These are phyloP conservation scores for Escovopsis sp. DNA, from an alignment of 2,329 filamentous ascomycete species.

Conservation along the genomic window DNA sequence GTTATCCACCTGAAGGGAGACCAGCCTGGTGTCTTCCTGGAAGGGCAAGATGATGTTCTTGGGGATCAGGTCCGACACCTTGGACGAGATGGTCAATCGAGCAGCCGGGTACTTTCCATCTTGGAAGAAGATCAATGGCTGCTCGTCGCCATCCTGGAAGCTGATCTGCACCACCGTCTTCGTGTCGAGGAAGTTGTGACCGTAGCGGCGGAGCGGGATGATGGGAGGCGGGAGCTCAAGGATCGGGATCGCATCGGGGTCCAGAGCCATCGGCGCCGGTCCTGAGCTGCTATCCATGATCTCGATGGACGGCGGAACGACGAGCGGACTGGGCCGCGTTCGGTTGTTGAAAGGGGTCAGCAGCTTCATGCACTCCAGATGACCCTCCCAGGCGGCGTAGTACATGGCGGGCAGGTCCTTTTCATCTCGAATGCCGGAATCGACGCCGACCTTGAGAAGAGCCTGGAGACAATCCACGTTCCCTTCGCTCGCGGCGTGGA, in stretches of 20 bases:
- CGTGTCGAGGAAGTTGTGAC: conserved; percentile 95
- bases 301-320: conserved; percentile 26
- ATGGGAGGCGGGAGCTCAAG: conserved; percentile 90
- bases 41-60: conserved; percentile 92
- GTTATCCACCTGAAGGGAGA: conserved; percentile 93
- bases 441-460: conserved; percentile 62
- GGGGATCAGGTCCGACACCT: conserved; percentile 87
- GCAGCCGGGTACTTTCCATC: conserved; percentile 93
- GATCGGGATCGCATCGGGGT: conserved; percentile 78
- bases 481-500: conserved; percentile 92
- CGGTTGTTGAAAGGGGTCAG: conserved; percentile 46
- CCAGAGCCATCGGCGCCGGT: conserved; percentile 49
- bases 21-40: conserved; percentile 83
- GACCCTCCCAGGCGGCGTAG: conserved; percentile 96
- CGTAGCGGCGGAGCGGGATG: conserved; percentile 84
- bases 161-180: conserved; percentile 91
- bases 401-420: conserved; percentile 92
- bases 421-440: conserved; percentile 72
- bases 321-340: conserved; percentile 27
- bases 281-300: conserved; percentile 32
- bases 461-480: conserved; percentile 78
- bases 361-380: conserved; percentile 84
- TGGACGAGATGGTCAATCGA: conserved; percentile 88
- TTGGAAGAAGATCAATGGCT: conserved; percentile 86
- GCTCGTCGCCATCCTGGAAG: conserved; percentile 64